Evolutionary conservation across 306 rosid species (phyloP).

Genomic region (Inga leiocalycina): DNA sequence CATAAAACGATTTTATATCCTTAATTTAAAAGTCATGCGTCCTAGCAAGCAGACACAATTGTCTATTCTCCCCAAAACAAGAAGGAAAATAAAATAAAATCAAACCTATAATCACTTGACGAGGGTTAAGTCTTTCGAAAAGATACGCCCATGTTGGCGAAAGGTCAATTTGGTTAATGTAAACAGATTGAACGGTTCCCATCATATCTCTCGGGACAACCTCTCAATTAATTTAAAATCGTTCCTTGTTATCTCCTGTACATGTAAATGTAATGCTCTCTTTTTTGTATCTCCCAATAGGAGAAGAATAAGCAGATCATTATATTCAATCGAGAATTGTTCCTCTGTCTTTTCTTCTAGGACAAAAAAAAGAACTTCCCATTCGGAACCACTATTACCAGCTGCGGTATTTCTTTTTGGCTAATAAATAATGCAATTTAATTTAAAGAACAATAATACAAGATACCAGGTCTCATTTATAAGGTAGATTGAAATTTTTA

Average conservation of each 20-base stretch:
- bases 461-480: no score
- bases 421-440: background rate
- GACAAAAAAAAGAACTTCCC: background rate
- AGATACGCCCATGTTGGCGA: constrained; percentile 10
- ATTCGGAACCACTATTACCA: background rate
- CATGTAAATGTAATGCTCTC: background rate
- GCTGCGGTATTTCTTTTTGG: background rate
- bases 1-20: background rate
- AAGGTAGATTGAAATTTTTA: no score
- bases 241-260: background rate
- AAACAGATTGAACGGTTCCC: constrained; percentile 17
- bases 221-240: constrained; percentile 15
- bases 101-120: constrained; percentile 2
- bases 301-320: background rate
- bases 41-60: constrained; percentile 42
- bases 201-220: constrained; percentile 23
- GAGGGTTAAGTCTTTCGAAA: constrained; percentile 3
- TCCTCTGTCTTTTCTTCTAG: background rate
- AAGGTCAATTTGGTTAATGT: constrained; percentile 26
- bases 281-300: background rate
- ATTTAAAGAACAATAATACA: background rate
- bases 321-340: background rate
- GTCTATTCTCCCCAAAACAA: background rate
- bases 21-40: constrained; percentile 12
- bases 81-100: background rate